phyloP scores from a whole-genome alignment of 768 basidiomycete species.

The Xerocomus spinulosus region DNA sequence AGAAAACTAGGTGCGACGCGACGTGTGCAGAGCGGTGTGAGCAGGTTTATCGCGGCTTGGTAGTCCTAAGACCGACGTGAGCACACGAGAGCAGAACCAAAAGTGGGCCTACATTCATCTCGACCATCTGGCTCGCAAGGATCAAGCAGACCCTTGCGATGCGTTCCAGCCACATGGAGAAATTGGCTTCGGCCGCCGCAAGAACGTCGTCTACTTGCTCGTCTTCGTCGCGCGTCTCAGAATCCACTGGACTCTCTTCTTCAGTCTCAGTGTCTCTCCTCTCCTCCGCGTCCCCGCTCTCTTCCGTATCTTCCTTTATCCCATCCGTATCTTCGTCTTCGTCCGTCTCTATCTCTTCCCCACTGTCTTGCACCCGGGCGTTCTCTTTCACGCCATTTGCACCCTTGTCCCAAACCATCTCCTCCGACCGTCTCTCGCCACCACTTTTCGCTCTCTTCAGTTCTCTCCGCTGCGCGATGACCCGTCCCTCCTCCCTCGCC shows the following conservation, averaged over 20 bases:
- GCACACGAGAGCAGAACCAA: background rate
- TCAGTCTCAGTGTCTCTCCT: no score
- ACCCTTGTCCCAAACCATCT: no score
- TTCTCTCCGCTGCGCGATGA: conserved; percentile 12
- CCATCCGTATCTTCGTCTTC: no score
- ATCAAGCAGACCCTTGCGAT: conserved; percentile 71
- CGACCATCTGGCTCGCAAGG: conserved; percentile 75
- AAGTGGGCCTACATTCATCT: conserved; percentile 64
- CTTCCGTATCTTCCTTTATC: no score
- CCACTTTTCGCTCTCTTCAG: background rate
- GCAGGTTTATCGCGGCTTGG: conserved; percentile 59
- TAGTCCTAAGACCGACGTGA: conserved; percentile 49
- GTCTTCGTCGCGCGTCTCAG: no score
- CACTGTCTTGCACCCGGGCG: conserved; percentile 21
- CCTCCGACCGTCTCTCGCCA: no score
- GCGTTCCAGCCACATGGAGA: conserved; percentile 81
- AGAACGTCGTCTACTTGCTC: conserved; percentile 18
- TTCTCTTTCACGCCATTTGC: no score
- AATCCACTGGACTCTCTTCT: no score
- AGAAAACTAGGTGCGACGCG: conserved; percentile 12
- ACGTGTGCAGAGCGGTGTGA: conserved; percentile 60
- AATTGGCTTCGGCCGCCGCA: conserved; percentile 28
- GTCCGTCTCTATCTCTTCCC: background rate
- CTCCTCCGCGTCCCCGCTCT: background rate
- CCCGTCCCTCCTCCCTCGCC: conserved; percentile 34